These are phyloP conservation scores for Diophrys appendiculata DNA, from an alignment of 73 alveolate genomes.

Conservation along the genomic window DNA sequence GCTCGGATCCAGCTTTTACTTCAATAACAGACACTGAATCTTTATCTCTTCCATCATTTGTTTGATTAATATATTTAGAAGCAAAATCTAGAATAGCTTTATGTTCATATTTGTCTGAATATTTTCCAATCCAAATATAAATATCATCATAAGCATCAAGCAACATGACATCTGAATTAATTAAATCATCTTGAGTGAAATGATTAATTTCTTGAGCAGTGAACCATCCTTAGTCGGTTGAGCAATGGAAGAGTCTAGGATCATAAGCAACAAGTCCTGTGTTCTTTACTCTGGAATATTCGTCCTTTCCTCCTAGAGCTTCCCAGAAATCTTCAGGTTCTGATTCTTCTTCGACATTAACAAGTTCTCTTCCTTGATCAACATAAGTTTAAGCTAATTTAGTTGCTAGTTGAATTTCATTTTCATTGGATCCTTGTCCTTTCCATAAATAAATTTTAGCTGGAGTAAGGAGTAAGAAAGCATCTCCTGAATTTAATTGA, in stretches of 20 bases:
- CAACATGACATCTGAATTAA: constrained; percentile 48
- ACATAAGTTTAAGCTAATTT: not conserved
- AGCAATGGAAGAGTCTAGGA: constrained; percentile 56
- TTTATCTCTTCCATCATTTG: constrained; percentile 44
- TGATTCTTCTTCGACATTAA: constrained; percentile 31
- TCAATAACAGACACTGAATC: constrained; percentile 4
- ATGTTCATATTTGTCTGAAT: constrained; percentile 27
- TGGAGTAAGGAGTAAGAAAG: constrained; percentile 30
- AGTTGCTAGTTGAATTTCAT: constrained; percentile 27
- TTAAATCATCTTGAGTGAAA: constrained; percentile 48
- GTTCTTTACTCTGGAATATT: constrained; percentile 19
- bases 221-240: constrained; percentile 51
- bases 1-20: constrained; percentile 43
- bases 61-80: constrained; percentile 8
- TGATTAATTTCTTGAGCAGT: constrained; percentile 40
- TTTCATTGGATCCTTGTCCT: constrained; percentile 49
- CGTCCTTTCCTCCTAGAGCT: constrained; percentile 37
- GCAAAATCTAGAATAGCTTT: constrained; percentile 25
- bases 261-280: constrained; percentile 44
- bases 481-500: constrained; percentile 48
- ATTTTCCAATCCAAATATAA: constrained; percentile 62
- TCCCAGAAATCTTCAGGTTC: constrained; percentile 62
- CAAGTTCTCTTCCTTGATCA: constrained; percentile 7
- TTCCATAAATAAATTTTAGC: constrained; percentile 42
- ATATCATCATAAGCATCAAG: constrained; percentile 46